Conservation (phyloP, 2,329 filamentous ascomycete species). For the Sclerotiophoma versabilis region DNA sequence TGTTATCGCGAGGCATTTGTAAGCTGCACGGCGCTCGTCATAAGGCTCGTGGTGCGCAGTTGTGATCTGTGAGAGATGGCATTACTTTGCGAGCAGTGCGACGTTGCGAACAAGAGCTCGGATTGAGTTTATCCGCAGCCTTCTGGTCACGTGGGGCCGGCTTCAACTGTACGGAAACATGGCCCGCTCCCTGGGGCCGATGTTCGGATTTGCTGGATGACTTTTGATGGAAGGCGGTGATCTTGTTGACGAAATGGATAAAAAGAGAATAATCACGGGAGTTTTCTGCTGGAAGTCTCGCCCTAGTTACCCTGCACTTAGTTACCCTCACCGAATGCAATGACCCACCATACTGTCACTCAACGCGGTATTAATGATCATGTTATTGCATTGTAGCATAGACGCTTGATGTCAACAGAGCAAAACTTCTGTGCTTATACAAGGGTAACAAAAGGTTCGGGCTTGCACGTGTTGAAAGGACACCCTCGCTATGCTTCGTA, state of each 20-base stretch:
- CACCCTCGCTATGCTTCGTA: slow-evolving; percentile 41
- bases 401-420: neutral
- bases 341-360: no score
- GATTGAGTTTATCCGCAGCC: no score
- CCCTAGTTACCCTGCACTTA: no score
- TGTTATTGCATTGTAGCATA: neutral
- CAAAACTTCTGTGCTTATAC: neutral
- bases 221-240: neutral
- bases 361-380: no score
- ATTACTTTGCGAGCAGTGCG: slow-evolving; percentile 1
- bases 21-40: neutral
- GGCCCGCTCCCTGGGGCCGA: neutral
- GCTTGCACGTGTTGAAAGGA: neutral
- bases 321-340: no score
- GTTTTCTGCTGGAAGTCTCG: no score
- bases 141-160: no score
- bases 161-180: neutral
- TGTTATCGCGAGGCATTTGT: slow-evolving; percentile 6
- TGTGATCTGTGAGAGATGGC: neutral
- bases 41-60: neutral
- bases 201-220: neutral
- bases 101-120: neutral
- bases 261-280: no score
- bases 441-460: neutral
- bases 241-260: no score